Evolutionary conservation across 2,329 filamentous ascomycete genomes (phyloP).

Genomic region (Verticillium zaregamsianum): DNA sequence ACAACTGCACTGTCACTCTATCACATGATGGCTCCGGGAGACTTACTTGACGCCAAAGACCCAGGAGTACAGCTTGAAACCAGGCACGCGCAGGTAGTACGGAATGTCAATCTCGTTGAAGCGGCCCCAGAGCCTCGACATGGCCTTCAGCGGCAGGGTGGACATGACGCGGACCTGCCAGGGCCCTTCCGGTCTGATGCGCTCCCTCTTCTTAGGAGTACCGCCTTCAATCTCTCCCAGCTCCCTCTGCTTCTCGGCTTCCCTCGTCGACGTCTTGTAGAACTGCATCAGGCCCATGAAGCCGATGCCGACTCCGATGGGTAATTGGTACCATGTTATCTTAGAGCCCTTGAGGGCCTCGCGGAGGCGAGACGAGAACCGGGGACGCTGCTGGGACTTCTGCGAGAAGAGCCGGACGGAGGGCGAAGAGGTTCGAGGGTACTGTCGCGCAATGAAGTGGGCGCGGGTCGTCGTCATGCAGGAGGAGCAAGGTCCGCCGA

Average conservation of each 20-base stretch:
- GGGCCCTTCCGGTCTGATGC: slow-evolving; percentile 77
- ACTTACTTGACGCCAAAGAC: slow-evolving; percentile 79
- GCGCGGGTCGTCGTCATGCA: not conserved
- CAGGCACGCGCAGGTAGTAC: slow-evolving; percentile 81
- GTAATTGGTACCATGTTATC: slow-evolving; percentile 87
- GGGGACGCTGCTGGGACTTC: slow-evolving; percentile 39
- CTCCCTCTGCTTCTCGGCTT: slow-evolving; percentile 44
- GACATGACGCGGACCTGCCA: slow-evolving; percentile 96
- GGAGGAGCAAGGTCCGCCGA: slow-evolving; percentile 22
- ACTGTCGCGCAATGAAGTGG: not conserved
- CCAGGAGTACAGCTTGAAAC: slow-evolving; percentile 87
- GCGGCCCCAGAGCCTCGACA: slow-evolving; percentile 82
- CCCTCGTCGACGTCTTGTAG: slow-evolving; percentile 64
- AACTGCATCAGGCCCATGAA: slow-evolving; percentile 82
- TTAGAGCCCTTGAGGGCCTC: slow-evolving; percentile 29
- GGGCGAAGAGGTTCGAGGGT: slow-evolving; percentile 13
- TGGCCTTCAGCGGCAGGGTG: slow-evolving; percentile 82
- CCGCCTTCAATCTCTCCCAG: slow-evolving; percentile 38
- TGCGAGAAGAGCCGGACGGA: slow-evolving; percentile 32
- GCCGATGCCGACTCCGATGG: slow-evolving; percentile 77
- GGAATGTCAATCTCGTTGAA: slow-evolving; percentile 90
- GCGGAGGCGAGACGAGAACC: too few relatives aligned
- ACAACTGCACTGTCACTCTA: not conserved
- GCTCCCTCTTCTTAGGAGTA: slow-evolving; percentile 39
- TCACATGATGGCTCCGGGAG: not conserved